Percentiles rank a stretch among this genome's conserved stretches.
Evolutionary conservation across 805 yeast species (phyloP).

Genomic region (Sungouiella blattae): DNA sequence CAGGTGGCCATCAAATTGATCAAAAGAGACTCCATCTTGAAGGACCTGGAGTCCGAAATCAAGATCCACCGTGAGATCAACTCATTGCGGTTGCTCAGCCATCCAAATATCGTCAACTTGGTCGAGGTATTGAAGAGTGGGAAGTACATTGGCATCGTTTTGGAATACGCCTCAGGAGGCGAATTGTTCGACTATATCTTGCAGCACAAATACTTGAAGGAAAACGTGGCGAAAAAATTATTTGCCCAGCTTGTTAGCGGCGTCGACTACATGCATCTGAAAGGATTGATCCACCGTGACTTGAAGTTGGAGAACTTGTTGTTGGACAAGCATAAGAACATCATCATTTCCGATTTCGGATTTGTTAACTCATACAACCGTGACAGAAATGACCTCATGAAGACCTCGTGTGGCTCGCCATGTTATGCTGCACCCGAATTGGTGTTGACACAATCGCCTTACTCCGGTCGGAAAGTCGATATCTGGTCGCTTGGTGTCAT

Average conservation of each 20-base stretch:
- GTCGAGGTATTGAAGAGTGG: conserved; percentile 94
- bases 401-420: conserved; percentile 94
- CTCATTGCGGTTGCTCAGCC: conserved; percentile 78
- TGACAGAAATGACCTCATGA: conserved; percentile 71
- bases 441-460: conserved; percentile 81
- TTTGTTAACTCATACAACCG: conserved; percentile 81
- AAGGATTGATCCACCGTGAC: conserved; percentile 78
- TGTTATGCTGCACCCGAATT: conserved; percentile 98
- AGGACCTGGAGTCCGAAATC: conserved; percentile 79
- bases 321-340: conserved; percentile 81
- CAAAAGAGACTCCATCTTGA: conserved; percentile 81
- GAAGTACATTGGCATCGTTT: conserved; percentile 91
- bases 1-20: conserved; percentile 94
- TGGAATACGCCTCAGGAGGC: conserved; percentile 97
- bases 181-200: conserved; percentile 92
- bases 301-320: conserved; percentile 70
- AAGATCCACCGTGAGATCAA: conserved; percentile 92
- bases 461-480: conserved; percentile 90
- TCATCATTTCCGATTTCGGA: conserved; percentile 88
- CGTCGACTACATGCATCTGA: conserved; percentile 82
- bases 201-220: conserved; percentile 82
- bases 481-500: conserved; percentile 98
- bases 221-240: conserved; percentile 75
- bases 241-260: conserved; percentile 94
- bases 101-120: conserved; percentile 88